Evolutionary conservation across 2,329 filamentous ascomycete genomes (phyloP).

Genomic region (Aspergillus fijiensis): DNA sequence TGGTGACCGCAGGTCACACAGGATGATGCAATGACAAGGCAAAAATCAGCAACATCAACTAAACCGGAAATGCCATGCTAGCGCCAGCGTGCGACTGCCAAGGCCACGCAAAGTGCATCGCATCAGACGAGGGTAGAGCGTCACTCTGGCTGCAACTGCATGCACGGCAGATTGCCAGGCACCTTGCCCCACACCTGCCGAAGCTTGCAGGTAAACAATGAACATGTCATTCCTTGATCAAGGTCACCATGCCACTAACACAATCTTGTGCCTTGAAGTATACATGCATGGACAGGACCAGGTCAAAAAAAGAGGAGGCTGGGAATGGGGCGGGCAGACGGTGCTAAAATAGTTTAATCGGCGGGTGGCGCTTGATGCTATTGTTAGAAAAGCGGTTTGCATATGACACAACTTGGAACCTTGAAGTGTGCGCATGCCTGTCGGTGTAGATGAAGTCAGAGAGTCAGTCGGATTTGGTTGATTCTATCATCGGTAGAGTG

Average conservation of each 20-base stretch:
- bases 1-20: not conserved
- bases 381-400: conserved; percentile 2
- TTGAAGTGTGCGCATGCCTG: not conserved
- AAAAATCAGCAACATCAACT: not conserved
- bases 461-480: not conserved
- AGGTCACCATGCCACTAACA: not conserved
- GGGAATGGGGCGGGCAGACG: conserved; percentile 15
- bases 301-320: conserved; percentile 13
- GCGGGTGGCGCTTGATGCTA: conserved; percentile 5
- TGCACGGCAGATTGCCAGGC: not conserved
- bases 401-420: not conserved
- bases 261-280: not conserved
- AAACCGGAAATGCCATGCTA: not conserved
- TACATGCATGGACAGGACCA: not conserved
- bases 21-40: not conserved
- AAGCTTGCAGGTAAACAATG: not conserved
- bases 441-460: not conserved
- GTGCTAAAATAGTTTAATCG: conserved; percentile 3
- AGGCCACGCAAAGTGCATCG: not conserved
- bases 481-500: too few relatives aligned
- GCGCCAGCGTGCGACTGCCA: not conserved
- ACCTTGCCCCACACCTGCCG: not conserved
- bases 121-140: not conserved
- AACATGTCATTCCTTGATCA: not conserved
- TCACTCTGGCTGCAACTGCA: not conserved